Base-by-base conservation (phyloP, 2,329 filamentous ascomycete genomes). In the Sclerotinia minor region DNA sequence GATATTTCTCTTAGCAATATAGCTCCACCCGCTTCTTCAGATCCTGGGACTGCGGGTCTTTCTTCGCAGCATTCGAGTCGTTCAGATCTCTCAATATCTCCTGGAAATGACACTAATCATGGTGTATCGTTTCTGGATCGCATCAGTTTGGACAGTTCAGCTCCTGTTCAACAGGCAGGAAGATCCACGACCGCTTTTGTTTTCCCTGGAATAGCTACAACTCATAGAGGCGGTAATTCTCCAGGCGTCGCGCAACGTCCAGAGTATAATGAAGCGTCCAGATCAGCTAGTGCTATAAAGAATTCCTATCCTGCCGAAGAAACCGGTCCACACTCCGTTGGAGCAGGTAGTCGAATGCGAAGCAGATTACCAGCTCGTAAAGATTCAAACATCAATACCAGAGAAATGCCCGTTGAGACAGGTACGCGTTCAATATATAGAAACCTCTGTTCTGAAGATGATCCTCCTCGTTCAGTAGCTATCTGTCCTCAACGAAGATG, bases 401-500 rank as follows among this genome's bases (percentile, higher is more conserved):
- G 44, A 21, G 55, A 26, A 3, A 75, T 79, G 66, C 74, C 73
- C 15, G 69, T 78, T 9, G 78, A 79, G 70, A 77, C 74, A 47
- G 72, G 74, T 7, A 73, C 76, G 13, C 73, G 75, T 29, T 77
- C 73, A 11, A 68, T 81, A 64, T 72, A 82, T 67, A 71, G 76
- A 80, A 78, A 73, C 84, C 82, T 90, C 52, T 89, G 87, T 73
- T 85, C 83, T 2, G 78, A 83, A 49, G 84, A 89, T 65, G 86
- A 89, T 70, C 85, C 85, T 21, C 88, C 88, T 17, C 83, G 85
- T n/a, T 88, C 85, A 50, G 83, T 90, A 13, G 84, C 87, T 0
- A 84, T 90, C 45, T 89, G 85, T 71, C 87, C 87, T n/a, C 84
- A 87, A 68, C 82, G 85, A 57, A 82, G 83, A 63, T 89, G 86